These are phyloP conservation scores for Stentor roeselii DNA, from an alignment of 73 alveolate species.

Conservation along the genomic window DNA sequence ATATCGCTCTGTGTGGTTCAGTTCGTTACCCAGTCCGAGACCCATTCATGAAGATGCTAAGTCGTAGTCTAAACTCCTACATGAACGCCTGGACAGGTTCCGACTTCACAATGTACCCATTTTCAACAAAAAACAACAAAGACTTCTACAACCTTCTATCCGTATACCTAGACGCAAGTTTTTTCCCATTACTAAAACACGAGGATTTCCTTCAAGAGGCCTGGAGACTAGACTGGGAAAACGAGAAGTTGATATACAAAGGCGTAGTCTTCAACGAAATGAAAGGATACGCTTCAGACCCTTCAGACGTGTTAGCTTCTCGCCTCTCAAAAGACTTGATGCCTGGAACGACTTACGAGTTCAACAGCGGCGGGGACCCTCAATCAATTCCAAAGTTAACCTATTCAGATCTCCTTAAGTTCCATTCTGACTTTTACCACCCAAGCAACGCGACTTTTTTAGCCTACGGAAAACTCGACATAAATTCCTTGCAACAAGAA, in stretches of 20 bases:
- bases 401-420: constrained; percentile 60
- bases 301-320: constrained; percentile 55
- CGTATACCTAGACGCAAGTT: constrained; percentile 66
- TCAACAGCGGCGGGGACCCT: constrained; percentile 89
- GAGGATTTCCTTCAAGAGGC: constrained; percentile 82
- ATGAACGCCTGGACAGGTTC: constrained; percentile 96
- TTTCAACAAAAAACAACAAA: constrained; percentile 67
- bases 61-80: constrained; percentile 72
- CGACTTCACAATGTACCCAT: constrained; percentile 87
- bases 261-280: constrained; percentile 90
- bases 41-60: constrained; percentile 82
- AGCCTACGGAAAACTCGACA: constrained; percentile 75
- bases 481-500: constrained; percentile 56
- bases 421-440: constrained; percentile 64
- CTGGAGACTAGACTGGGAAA: constrained; percentile 64
- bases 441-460: constrained; percentile 68
- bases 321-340: constrained; percentile 40
- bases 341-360: constrained; percentile 49
- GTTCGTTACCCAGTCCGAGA: constrained; percentile 83
- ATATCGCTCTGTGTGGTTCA: constrained; percentile 56
- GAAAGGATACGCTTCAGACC: constrained; percentile 78
- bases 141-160: constrained; percentile 69
- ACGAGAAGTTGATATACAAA: constrained; percentile 57
- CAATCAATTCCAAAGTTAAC: constrained; percentile 53
- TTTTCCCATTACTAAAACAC: constrained; percentile 66